Evolutionary conservation across 495 filamentous ascomycete species (phyloP), one percentile per base, ranked within the genome.

Genomic region (Gamarada debralockiae): DNA sequence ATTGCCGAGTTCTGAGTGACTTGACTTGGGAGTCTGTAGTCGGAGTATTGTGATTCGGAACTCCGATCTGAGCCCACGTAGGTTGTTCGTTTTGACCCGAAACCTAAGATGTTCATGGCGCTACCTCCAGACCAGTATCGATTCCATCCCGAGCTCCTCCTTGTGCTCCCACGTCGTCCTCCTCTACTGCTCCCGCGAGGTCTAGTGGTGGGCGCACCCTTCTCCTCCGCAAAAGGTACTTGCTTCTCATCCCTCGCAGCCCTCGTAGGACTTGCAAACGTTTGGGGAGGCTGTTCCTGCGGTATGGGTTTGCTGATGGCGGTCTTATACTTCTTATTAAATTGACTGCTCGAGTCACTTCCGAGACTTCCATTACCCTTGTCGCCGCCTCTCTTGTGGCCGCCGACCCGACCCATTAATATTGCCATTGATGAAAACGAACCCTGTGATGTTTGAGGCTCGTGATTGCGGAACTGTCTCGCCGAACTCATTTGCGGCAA

Each of bases 111-210:
- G 39, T 74, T 74, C 29, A 77, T 53, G 1, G 73, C 70, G 52
- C 73, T 79, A 17, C 77, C 77, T 29, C 76, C 77, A 15, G 77
- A 82, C 75, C 78, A 83, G 58, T 82, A 83, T 17, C 73, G 62
- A 64, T 80, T 80, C 79, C 79, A 82, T 23, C 79, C 79, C 6
- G 79, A 83, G 53, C 76, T 79, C 54, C 78, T 72, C 21, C 66
- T 80, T 52, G 48, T 73, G 33, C 62, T 61, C 56, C 57, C 59
- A 15, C 59, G 18, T 34, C 56, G 37, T 59, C 49, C 50, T 25
- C 54, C 43, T 46, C 48, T 51, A 23, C 44, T 54, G 36, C 48
- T 62, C 3, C 37, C 22, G 5, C 49, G 43, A 8, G 56, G 39
- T 48, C 36, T 43, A 12, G 18, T 20, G 15, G 48, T 48, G 8